Conservation (phyloP, 2,329 filamentous ascomycete genomes). For the Monosporascus cannonballus region DNA sequence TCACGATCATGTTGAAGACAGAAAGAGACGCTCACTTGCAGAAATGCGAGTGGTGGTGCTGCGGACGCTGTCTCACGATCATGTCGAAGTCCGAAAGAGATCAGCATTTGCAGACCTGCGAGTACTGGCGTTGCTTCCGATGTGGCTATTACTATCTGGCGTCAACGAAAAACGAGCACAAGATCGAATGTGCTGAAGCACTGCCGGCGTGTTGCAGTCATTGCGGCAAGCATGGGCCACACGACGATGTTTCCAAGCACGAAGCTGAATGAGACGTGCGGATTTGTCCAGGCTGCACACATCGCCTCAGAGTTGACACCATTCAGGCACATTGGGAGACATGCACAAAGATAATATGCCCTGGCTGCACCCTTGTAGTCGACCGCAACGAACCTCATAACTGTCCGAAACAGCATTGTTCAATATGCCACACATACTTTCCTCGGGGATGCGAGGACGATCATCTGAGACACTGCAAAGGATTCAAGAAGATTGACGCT, state of each 20-base stretch:
- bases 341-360: too few species aligned
- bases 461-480: too few species aligned
- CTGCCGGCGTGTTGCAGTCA: background rate
- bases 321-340: too few species aligned
- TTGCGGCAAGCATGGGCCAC: background rate
- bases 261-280: background rate
- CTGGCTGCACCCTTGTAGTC: too few species aligned
- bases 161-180: background rate
- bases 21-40: background rate
- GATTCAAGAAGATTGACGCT: too few species aligned
- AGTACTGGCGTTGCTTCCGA: background rate
- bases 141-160: background rate
- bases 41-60: conserved; percentile 1
- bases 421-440: too few species aligned
- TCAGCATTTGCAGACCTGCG: conserved; percentile 1
- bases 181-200: background rate
- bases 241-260: background rate
- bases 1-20: background rate
- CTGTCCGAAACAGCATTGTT: too few species aligned
- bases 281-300: too few species aligned
- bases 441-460: too few species aligned
- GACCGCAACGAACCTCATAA: too few species aligned
- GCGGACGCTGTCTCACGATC: background rate
- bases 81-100: conserved; percentile 1
- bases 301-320: too few species aligned